phyloP scores from a whole-genome alignment of 495 filamentous ascomycete genomes.

The Xylaria acuta region DNA sequence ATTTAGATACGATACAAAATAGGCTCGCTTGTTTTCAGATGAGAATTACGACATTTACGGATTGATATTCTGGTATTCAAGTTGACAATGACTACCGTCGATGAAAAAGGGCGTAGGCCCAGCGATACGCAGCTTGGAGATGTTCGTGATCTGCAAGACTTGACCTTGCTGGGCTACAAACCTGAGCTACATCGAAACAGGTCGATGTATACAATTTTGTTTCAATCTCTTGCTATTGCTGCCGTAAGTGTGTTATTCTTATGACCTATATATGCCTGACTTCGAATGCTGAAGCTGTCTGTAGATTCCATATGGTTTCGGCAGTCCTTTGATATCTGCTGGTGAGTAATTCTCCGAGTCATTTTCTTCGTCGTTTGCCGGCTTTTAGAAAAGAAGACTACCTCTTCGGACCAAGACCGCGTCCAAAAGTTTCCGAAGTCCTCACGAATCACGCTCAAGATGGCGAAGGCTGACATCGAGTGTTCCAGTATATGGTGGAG shows the following conservation, averaged over 20 bases:
- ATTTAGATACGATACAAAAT: background rate
- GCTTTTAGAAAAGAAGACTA: background rate
- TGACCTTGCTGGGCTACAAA: slow-evolving; percentile 66
- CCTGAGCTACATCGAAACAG: slow-evolving; percentile 63
- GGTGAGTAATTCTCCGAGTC: background rate
- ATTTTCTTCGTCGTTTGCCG: background rate
- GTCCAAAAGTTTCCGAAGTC: background rate
- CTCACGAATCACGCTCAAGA: background rate
- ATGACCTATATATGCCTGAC: background rate
- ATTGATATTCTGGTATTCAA: background rate
- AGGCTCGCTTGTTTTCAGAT: background rate
- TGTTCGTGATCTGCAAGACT: slow-evolving; percentile 53
- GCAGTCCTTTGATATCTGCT: slow-evolving; percentile 46
- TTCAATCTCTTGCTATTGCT: slow-evolving; percentile 50
- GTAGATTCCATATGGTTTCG: slow-evolving; percentile 51
- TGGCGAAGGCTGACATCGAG: background rate
- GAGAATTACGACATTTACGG: background rate
- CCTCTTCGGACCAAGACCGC: background rate
- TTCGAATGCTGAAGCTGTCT: background rate
- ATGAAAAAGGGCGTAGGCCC: slow-evolving; percentile 10
- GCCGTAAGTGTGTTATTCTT: slow-evolving; percentile 43
- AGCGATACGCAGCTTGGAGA: slow-evolving; percentile 40
- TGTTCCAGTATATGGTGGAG: slow-evolving; percentile 44
- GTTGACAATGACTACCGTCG: background rate
- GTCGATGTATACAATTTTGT: slow-evolving; percentile 50